Evolutionary conservation across 306 rosid genomes (phyloP), one percentile per base, ranked within the genome.

Genomic region (Abrus pulchellus): DNA sequence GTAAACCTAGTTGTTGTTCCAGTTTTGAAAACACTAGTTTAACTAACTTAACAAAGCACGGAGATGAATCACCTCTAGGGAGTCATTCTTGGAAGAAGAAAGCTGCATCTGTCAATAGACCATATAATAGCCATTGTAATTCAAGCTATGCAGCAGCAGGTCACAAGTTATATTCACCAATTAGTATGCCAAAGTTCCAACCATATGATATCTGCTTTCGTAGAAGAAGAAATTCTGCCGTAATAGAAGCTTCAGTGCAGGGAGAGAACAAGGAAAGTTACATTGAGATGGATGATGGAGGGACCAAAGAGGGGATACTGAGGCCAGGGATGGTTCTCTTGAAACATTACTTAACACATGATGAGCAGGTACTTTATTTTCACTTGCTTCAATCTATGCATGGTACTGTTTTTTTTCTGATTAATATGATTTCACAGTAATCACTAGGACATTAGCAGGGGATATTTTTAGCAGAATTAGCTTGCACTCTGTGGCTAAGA

Each of bases 311-410:
- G 48, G 72, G 5, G 30, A 32, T 83, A 55, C 72, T 93, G 89
- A 77, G 86, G 77, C 90, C 90, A 1, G 93, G 96, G 49, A 91
- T 89, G 97, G 86, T 88, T 77, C 89, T 93, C 10, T 63, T 91
- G 68, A 93, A 91, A 67, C 54, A 79, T 59, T 80, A 33, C 74
- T 56, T 93, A 32, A 32, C 75, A 28, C 87, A 54, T 69, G 14
- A 28, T 30, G 80, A 88, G 59, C 94, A 90, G 90, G 94, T 92
- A 30, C 12, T 77, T 33, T 10, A 44, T 36, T 7, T n/a, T 82
- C n/a, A 36, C 43, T 27, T 45, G 43, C 41, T 62, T 34, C 48
- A 20, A 20, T 20, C 20, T 20, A 20, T 20, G 20, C 20, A 20
- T 20, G 20, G 20, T 20, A 0, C 20, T 20, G 20, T 20, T 20